Evolutionary conservation across 2,329 filamentous ascomycete species (phyloP), one percentile per base, ranked within the genome.

Genomic region (Parascedosporium putredinis): DNA sequence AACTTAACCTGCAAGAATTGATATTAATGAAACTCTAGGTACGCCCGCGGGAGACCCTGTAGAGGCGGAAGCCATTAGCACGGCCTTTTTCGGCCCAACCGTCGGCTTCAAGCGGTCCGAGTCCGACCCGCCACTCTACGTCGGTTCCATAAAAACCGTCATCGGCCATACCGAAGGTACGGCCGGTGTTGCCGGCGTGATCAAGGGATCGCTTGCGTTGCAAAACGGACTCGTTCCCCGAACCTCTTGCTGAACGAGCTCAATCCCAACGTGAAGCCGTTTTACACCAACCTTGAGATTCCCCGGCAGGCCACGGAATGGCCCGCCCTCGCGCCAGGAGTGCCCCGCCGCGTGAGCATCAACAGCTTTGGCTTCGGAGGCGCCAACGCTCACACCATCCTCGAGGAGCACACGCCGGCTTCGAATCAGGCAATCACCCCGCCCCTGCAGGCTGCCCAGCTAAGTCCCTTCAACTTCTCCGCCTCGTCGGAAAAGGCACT

Each of bases 281-380:
- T 42, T 20, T 42, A 42, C 10, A 18, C 12, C 16, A 20, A 42
- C 23, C 38, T 42, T 18, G 38, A 42, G 18, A 22, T 42, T 42
- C 38, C 38, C 8, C 20, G 51, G 52, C 1, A 50, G 57, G 31
- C 53, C 55, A n/a, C 54, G 55, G 22, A 61, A 38, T 59, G 57
- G 51, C 3, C 50, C 63, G 2, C 23, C 54, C 24, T 51, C 63
- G 10, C 54, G 55, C 2, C 56, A 52, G 1, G 49, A 54, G 12
- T 8, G 53, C 7, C 49, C 23, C 14, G 50, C 57, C 14, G 61
- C 58, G 59, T 59, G 58, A 57, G 55, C 16, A 51, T 63, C 50
- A 62, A 63, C 53, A 59, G 60, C 4, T 63, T 63, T 9, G 61
- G 59, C 0, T 60, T 58, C 6, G 59, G 61, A 0, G 60, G 60